Conservation (phyloP, 345 rosid species). For the Salix exigua region DNA sequence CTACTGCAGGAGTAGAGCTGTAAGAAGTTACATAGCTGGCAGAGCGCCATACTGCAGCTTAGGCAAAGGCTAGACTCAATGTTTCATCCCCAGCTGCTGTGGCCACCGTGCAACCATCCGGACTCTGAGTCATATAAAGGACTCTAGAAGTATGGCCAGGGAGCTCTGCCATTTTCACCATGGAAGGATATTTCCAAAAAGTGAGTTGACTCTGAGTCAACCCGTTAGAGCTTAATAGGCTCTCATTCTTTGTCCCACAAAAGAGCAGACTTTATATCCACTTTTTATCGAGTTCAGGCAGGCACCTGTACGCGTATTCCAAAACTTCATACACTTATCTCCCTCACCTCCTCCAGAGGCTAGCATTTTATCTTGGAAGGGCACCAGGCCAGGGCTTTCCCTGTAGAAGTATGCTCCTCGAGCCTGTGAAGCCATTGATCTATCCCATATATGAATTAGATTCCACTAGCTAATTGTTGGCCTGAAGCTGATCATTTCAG, state of each 20-base stretch:
- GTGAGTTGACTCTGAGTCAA: slow-evolving; percentile 41
- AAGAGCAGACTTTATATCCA: slow-evolving; percentile 41
- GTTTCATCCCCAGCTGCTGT: slow-evolving; percentile 81
- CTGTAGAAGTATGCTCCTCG: slow-evolving; percentile 46
- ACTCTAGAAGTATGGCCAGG: slow-evolving; percentile 43
- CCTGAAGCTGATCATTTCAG: too few relatives aligned
- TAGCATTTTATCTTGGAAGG: slow-evolving; percentile 52
- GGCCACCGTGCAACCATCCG: slow-evolving; percentile 72
- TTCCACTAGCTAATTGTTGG: slow-evolving; percentile 36
- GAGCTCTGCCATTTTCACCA: slow-evolving; percentile 42
- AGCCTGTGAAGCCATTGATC: slow-evolving; percentile 47
- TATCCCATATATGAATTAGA: slow-evolving; percentile 45
- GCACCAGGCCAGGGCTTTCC: slow-evolving; percentile 57
- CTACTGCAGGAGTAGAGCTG: too few relatives aligned
- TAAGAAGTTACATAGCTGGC: too few relatives aligned
- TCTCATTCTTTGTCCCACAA: slow-evolving; percentile 48
- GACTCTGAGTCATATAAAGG: slow-evolving; percentile 56
- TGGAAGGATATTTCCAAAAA: slow-evolving; percentile 46
- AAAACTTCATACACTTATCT: slow-evolving; percentile 16
- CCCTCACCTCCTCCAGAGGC: slow-evolving; percentile 27
- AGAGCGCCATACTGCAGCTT: too few relatives aligned
- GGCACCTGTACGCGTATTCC: slow-evolving; percentile 18
- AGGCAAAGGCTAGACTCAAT: slow-evolving; percentile 15
- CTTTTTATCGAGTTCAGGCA: slow-evolving; percentile 27
- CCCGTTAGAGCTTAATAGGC: slow-evolving; percentile 47